phyloP scores from a whole-genome alignment of 1,284 basidiomycete genomes.

The Cryptococcus maquisensis region DNA sequence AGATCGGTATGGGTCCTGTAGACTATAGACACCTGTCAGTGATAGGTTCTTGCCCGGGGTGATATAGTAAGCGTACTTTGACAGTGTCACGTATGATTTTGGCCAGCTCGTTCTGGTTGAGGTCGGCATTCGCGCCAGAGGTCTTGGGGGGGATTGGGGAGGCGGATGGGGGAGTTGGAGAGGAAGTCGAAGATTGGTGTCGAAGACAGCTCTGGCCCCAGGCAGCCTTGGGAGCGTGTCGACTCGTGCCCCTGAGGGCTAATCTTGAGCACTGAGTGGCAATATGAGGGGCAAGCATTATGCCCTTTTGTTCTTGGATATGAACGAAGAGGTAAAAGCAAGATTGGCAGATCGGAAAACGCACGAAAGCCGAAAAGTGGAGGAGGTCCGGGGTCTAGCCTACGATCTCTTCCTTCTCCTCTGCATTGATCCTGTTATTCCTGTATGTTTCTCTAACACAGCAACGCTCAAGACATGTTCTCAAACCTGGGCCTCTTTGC shows the following conservation, averaged over 20 bases:
- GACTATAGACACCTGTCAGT: constrained; percentile 54
- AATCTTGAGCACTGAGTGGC: not conserved
- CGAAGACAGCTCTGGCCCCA: not conserved
- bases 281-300: not conserved
- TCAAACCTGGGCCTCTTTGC: constrained; percentile 29
- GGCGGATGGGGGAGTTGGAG: not conserved
- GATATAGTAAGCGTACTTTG: constrained; percentile 51
- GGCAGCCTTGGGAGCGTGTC: not conserved
- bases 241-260: too few relatives aligned
- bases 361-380: constrained; percentile 2
- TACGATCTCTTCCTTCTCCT: not conserved
- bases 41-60: not conserved
- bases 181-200: constrained; percentile 7
- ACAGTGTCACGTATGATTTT: constrained; percentile 64
- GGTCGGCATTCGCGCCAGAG: not conserved
- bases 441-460: not conserved
- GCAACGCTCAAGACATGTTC: constrained; percentile 26
- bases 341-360: not conserved
- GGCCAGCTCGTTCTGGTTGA: constrained; percentile 18
- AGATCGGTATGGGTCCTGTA: constrained; percentile 77
- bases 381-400: not conserved
- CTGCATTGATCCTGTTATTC: not conserved
- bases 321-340: not conserved
- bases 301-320: not conserved
- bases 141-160: not conserved